phyloP scores from a whole-genome alignment of 805 yeast genomes.

The Nakazawaea ernobii region DNA sequence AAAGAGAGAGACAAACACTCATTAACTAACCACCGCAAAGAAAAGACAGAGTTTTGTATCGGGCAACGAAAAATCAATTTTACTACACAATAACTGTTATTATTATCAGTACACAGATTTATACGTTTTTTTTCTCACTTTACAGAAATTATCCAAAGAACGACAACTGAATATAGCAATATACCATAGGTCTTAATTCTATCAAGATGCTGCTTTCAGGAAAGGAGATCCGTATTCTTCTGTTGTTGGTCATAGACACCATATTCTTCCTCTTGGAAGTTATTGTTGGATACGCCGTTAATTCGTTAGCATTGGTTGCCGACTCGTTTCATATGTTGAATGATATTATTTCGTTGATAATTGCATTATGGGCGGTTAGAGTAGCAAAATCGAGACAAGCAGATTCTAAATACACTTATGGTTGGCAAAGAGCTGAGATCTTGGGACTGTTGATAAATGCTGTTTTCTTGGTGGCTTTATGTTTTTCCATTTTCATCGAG shows the following conservation, averaged over 20 bases:
- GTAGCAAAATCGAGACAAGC: slow-evolving; percentile 80
- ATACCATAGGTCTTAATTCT: too few relatives aligned
- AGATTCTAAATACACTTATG: slow-evolving; percentile 88
- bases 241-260: slow-evolving; percentile 72
- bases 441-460: slow-evolving; percentile 93
- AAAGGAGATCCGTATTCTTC: slow-evolving; percentile 67
- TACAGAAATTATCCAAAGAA: too few relatives aligned
- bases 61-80: too few relatives aligned
- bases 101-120: too few relatives aligned
- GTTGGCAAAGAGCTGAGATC: slow-evolving; percentile 97
- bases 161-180: too few relatives aligned
- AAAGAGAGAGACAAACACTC: too few relatives aligned
- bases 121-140: too few relatives aligned
- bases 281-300: slow-evolving; percentile 82
- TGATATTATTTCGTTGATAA: slow-evolving; percentile 82
- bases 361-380: slow-evolving; percentile 94
- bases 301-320: slow-evolving; percentile 90
- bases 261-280: slow-evolving; percentile 82
- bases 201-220: slow-evolving; percentile 20
- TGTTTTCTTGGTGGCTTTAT: slow-evolving; percentile 84
- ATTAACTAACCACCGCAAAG: too few relatives aligned
- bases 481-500: slow-evolving; percentile 87
- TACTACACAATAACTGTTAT: too few relatives aligned
- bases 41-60: too few relatives aligned
- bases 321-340: slow-evolving; percentile 98